A percentile compares a stretch with the other conserved stretches of the same genome.
phyloP scores from a whole-genome alignment of 2,329 filamentous ascomycete genomes.

The Aspergillus pseudoglaucus region DNA sequence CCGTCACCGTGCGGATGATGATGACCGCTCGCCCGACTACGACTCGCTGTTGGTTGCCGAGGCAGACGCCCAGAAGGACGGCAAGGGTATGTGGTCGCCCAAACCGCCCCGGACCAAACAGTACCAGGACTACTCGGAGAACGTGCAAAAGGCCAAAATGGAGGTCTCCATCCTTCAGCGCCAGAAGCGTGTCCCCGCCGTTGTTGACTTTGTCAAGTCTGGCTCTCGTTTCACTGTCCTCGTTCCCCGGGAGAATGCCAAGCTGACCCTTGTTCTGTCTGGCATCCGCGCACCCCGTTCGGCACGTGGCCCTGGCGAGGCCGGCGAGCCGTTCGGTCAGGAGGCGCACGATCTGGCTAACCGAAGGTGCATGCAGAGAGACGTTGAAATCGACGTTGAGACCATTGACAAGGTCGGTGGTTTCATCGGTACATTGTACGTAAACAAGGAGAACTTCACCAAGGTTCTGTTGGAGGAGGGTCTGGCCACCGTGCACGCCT shows the following conservation, averaged over 20 bases:
- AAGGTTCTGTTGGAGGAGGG: conserved; percentile 92
- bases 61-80: conserved; percentile 66
- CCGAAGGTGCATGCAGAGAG: conserved; percentile 81
- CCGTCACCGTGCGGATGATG: conserved; percentile 88
- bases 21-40: conserved; percentile 88
- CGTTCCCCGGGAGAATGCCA: conserved; percentile 85
- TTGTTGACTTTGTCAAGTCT: conserved; percentile 98
- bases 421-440: conserved; percentile 90
- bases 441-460: conserved; percentile 93
- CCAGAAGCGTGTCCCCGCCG: conserved; percentile 83
- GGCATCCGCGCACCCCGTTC: conserved; percentile 87
- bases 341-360: conserved; percentile 91
- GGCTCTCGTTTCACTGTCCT: conserved; percentile 89
- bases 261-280: conserved; percentile 88
- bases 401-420: conserved; percentile 94
- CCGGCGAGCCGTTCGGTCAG: conserved; percentile 87
- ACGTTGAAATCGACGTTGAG: conserved; percentile 92
- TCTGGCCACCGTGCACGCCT: conserved; percentile 82
- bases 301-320: conserved; percentile 70
- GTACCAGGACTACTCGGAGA: conserved; percentile 87
- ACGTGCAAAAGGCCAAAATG: conserved; percentile 88
- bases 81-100: conserved; percentile 90
- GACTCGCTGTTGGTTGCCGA: conserved; percentile 52
- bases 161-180: conserved; percentile 80
- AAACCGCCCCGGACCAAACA: conserved; percentile 78